Evolutionary conservation across 2,329 filamentous ascomycete species (phyloP).

Genomic region (Plectosphaerella cucumerina): DNA sequence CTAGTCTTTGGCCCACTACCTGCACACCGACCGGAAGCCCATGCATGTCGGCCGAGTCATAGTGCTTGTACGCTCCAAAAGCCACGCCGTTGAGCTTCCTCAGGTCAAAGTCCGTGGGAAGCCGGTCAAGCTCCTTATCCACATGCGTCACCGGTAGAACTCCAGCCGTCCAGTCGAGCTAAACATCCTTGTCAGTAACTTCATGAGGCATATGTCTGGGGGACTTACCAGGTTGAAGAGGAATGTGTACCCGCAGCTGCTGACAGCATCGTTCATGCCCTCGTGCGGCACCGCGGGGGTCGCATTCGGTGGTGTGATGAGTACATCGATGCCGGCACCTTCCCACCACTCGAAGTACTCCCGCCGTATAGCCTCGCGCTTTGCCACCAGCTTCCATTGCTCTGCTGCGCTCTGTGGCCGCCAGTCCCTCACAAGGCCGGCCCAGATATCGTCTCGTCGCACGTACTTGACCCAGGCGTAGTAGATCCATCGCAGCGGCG

Average conservation of each 20-base stretch:
- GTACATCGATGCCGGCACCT: conserved; percentile 65
- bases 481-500: conserved; percentile 76
- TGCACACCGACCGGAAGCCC: conserved; percentile 85
- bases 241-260: conserved; percentile 89
- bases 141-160: conserved; percentile 85
- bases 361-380: conserved; percentile 72
- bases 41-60: conserved; percentile 78
- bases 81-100: conserved; percentile 74
- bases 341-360: conserved; percentile 87
- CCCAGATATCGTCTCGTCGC: conserved; percentile 71
- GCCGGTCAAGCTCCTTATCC: conserved; percentile 61
- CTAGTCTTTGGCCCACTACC: conserved; percentile 71
- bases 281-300: conserved; percentile 84
- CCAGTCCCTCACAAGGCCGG: conserved; percentile 70
- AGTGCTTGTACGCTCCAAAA: conserved; percentile 78
- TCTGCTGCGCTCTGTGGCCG: conserved; percentile 69
- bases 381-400: conserved; percentile 76
- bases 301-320: conserved; percentile 82
- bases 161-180: conserved; percentile 83
- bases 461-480: conserved; percentile 88
- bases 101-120: conserved; percentile 57
- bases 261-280: conserved; percentile 80
- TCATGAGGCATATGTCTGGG: background rate
- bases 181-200: background rate
- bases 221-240: conserved; percentile 75